Evolutionary conservation across 1,284 basidiomycete genomes (phyloP).

Genomic region (Phylloboletellus chloephorus): DNA sequence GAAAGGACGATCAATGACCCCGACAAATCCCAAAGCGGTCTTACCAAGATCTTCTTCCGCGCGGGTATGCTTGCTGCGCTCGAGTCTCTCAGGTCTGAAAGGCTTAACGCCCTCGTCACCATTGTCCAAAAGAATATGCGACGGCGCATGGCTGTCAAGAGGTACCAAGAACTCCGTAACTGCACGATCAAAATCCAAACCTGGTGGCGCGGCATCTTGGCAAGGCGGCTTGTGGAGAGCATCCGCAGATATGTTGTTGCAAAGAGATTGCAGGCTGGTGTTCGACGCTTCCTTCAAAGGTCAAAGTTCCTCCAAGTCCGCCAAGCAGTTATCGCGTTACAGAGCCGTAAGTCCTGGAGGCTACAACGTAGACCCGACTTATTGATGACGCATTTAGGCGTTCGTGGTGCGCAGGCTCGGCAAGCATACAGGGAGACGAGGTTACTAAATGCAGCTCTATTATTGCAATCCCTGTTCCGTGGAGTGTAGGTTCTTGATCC

Average conservation of each 20-base stretch:
- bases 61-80: slow-evolving; percentile 98
- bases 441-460: slow-evolving; percentile 62
- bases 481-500: slow-evolving; percentile 68
- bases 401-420: slow-evolving; percentile 80
- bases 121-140: slow-evolving; percentile 97
- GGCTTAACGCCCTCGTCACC: slow-evolving; percentile 87
- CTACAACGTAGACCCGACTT: slow-evolving; percentile 5
- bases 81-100: slow-evolving; percentile 84
- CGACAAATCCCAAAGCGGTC: slow-evolving; percentile 95
- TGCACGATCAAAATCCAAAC: slow-evolving; percentile 87
- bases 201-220: slow-evolving; percentile 87
- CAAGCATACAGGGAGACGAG: slow-evolving; percentile 58
- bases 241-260: slow-evolving; percentile 76
- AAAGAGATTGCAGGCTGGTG: slow-evolving; percentile 68
- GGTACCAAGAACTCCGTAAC: slow-evolving; percentile 68
- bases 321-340: slow-evolving; percentile 66
- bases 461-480: slow-evolving; percentile 82
- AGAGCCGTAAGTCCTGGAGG: slow-evolving; percentile 68
- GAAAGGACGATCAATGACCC: slow-evolving; percentile 84
- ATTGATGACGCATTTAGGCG: slow-evolving; percentile 42
- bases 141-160: slow-evolving; percentile 77
- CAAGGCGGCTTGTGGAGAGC: slow-evolving; percentile 64
- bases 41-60: slow-evolving; percentile 99
- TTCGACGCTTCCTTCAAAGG: slow-evolving; percentile 73
- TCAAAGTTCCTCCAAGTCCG: slow-evolving; percentile 64